These are phyloP conservation scores for Kluyveromyces marxianus DNA, from an alignment of 1,139 yeast species.

Conservation along the genomic window DNA sequence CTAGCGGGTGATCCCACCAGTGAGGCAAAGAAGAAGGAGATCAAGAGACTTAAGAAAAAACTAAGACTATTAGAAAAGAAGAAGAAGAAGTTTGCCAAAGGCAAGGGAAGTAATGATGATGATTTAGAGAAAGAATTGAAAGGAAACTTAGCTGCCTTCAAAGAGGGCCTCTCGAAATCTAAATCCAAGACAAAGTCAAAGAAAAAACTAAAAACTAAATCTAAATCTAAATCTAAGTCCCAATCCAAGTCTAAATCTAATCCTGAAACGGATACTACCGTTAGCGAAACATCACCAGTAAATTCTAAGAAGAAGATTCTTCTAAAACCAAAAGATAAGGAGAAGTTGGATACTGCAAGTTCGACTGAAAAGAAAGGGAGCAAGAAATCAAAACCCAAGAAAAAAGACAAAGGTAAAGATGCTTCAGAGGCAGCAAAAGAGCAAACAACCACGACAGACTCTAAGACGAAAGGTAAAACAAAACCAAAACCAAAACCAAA, in stretches of 20 bases:
- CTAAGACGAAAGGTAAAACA: too few relatives aligned
- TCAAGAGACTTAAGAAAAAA: constrained; percentile 12
- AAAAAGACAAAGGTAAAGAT: not conserved
- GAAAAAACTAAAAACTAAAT: constrained; percentile 1
- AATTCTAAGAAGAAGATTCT: constrained; percentile 1
- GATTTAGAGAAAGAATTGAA: constrained; percentile 1
- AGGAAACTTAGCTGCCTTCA: not conserved
- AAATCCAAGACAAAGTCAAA: not conserved
- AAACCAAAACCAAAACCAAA: too few relatives aligned
- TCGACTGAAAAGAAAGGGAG: not conserved
- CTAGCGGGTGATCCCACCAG: constrained; percentile 16
- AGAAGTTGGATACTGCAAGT: not conserved
- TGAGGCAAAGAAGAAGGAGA: constrained; percentile 11
- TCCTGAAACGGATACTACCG: constrained; percentile 2
- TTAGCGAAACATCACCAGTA: not conserved
- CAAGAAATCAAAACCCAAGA: not conserved
- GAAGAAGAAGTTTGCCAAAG: constrained; percentile 11
- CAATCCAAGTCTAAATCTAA: constrained; percentile 3
- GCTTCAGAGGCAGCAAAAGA: not conserved
- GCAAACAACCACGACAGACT: too few relatives aligned
- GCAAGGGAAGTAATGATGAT: constrained; percentile 3
- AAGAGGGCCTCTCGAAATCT: not conserved
- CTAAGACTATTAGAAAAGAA: constrained; percentile 8
- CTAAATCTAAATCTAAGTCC: not conserved
- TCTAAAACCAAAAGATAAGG: not conserved